phyloP scores from a whole-genome alignment of 176 grass and related monocot species.

The Zizania latifolia region DNA sequence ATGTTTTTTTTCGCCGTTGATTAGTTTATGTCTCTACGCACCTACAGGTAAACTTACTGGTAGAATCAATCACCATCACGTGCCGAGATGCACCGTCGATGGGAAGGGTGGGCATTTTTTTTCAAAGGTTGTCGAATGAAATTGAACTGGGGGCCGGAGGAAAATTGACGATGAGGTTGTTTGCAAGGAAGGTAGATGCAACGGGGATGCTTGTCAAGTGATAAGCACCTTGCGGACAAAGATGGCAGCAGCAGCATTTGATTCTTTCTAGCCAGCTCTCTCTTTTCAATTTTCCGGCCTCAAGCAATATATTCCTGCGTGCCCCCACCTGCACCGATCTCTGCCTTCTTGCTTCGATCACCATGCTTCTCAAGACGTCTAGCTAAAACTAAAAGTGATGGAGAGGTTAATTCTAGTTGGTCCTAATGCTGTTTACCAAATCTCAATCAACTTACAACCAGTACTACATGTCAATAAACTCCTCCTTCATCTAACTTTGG shows the following conservation, averaged over 20 bases:
- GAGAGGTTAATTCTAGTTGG: slow-evolving; percentile 18
- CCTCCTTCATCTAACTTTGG: slow-evolving; percentile 39
- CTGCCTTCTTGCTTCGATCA: slow-evolving; percentile 39
- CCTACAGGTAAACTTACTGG: slow-evolving; percentile 17
- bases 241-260: slow-evolving; percentile 45
- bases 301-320: background rate
- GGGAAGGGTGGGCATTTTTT: background rate
- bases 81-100: slow-evolving; percentile 17
- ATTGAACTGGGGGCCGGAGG: too few relatives aligned
- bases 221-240: slow-evolving; percentile 48
- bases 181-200: slow-evolving; percentile 46
- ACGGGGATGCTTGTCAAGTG: slow-evolving; percentile 17
- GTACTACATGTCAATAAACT: slow-evolving; percentile 36
- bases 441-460: slow-evolving; percentile 27
- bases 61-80: slow-evolving; percentile 29
- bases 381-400: slow-evolving; percentile 5
- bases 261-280: slow-evolving; percentile 35
- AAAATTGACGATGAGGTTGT: slow-evolving; percentile 7
- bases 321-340: background rate
- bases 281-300: slow-evolving; percentile 42
- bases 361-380: slow-evolving; percentile 10
- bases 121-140: background rate
- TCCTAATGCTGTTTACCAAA: slow-evolving; percentile 35
- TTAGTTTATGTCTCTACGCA: slow-evolving; percentile 7
- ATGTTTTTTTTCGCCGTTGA: background rate